phyloP scores from a whole-genome alignment of 352 stramenopile species.

The Pythium phragmiticola region DNA sequence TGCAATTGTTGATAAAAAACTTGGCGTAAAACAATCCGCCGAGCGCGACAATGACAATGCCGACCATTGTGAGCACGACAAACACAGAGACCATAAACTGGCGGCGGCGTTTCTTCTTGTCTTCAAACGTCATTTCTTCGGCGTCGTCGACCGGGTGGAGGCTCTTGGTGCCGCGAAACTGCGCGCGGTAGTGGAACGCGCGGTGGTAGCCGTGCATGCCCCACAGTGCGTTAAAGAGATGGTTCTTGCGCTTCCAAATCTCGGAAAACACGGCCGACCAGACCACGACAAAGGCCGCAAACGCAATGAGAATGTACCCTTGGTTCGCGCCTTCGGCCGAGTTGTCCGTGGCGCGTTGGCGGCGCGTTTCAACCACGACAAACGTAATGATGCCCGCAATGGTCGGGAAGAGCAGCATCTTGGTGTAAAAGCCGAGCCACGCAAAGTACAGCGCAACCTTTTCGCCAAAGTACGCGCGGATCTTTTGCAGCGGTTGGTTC shows the following conservation, averaged over 20 bases:
- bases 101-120: slow-evolving; percentile 52
- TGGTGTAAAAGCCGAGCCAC: slow-evolving; percentile 93
- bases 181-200: slow-evolving; percentile 69
- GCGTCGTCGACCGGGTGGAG: slow-evolving; percentile 65
- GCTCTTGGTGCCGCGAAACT: slow-evolving; percentile 81
- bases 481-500: slow-evolving; percentile 83
- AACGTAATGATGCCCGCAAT: slow-evolving; percentile 82
- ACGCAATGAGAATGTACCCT: slow-evolving; percentile 75
- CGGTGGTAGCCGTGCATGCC: slow-evolving; percentile 77
- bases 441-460: slow-evolving; percentile 92
- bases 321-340: slow-evolving; percentile 38
- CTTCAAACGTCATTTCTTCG: slow-evolving; percentile 69
- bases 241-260: slow-evolving; percentile 89
- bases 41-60: slow-evolving; percentile 65
- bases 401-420: slow-evolving; percentile 84
- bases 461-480: slow-evolving; percentile 91
- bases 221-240: slow-evolving; percentile 82
- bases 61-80: slow-evolving; percentile 74
- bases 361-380: slow-evolving; percentile 39
- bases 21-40: slow-evolving; percentile 76
- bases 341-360: slow-evolving; percentile 30
- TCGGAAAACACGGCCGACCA: slow-evolving; percentile 89
- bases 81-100: slow-evolving; percentile 55
- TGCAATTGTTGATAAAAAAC: slow-evolving; percentile 58
- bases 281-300: slow-evolving; percentile 81